phyloP scores from a whole-genome alignment of 805 yeast genomes.

The Naumovozyma castellii region DNA sequence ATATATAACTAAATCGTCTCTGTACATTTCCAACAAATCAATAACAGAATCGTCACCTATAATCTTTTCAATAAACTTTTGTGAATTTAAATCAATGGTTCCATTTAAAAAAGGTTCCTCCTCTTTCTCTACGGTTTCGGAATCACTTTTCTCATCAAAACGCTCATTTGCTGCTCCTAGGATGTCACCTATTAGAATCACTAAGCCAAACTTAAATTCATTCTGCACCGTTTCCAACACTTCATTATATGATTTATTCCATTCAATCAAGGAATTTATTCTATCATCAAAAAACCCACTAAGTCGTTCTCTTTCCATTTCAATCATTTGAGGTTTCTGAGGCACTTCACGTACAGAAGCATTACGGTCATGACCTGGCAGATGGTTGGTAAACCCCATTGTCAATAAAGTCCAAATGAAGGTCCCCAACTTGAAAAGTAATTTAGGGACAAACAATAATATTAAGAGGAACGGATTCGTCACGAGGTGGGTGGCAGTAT shows the following conservation, averaged over 20 bases:
- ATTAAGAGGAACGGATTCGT: slow-evolving; percentile 39
- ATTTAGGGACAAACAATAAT: slow-evolving; percentile 46
- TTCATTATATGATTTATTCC: slow-evolving; percentile 33
- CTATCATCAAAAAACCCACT: neutral
- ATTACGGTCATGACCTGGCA: neutral
- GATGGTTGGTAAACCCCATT: neutral
- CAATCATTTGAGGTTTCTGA: neutral
- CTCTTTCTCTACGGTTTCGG: neutral
- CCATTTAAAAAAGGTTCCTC: neutral
- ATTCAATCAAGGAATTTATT: neutral
- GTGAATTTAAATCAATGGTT: slow-evolving; percentile 25
- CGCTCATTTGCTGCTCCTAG: neutral
- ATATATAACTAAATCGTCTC: slow-evolving; percentile 46
- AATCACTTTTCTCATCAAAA: neutral
- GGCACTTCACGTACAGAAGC: neutral
- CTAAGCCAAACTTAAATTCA: slow-evolving; percentile 42
- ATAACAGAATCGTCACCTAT: slow-evolving; percentile 39
- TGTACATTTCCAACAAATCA: slow-evolving; percentile 26
- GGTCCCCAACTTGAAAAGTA: slow-evolving; percentile 23
- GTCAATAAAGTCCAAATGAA: slow-evolving; percentile 5
- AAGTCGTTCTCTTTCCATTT: neutral
- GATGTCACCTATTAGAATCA: slow-evolving; percentile 40
- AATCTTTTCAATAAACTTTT: slow-evolving; percentile 35
- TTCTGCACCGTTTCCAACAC: slow-evolving; percentile 32
- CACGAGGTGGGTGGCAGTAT: slow-evolving; percentile 4